These are phyloP conservation scores for Achaetomium macrosporum DNA, from an alignment of 2,329 filamentous ascomycete species.

Conservation along the genomic window DNA sequence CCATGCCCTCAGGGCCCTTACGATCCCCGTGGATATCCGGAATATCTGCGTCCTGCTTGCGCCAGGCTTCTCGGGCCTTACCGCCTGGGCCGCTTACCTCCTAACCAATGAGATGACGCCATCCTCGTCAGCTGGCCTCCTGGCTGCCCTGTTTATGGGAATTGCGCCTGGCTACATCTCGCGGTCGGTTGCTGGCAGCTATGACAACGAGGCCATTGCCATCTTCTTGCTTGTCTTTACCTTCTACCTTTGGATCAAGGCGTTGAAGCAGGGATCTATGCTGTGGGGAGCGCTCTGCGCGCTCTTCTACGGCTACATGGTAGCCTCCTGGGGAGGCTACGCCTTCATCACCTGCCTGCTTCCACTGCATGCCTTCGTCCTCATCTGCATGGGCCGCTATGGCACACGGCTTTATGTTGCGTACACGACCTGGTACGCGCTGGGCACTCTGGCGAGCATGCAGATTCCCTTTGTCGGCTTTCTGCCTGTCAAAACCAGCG, in stretches of 20 bases:
- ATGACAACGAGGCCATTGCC: constrained; percentile 98
- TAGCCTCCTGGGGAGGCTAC: constrained; percentile 98
- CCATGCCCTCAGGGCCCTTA: constrained; percentile 81
- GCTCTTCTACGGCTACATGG: constrained; percentile 99
- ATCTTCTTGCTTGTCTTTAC: constrained; percentile 98
- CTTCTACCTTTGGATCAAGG: constrained; percentile 99
- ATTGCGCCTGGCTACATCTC: constrained; percentile 98
- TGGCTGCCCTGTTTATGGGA: constrained; percentile 94
- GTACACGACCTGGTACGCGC: constrained; percentile 96
- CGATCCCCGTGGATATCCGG: constrained; percentile 92
- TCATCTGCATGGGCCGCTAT: constrained; percentile 95
- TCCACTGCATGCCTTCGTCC: constrained; percentile 85
- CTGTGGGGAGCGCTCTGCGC: constrained; percentile 94
- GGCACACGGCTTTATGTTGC: constrained; percentile 91
- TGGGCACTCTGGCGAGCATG: constrained; percentile 96
- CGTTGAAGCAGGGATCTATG: constrained; percentile 90
- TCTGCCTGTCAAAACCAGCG: constrained; percentile 89
- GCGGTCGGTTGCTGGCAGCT: constrained; percentile 92
- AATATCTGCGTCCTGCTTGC: constrained; percentile 98
- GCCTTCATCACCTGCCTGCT: constrained; percentile 98
- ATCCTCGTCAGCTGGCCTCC: constrained; percentile 89
- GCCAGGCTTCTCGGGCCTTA: constrained; percentile 88
- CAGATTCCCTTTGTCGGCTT: constrained; percentile 99
- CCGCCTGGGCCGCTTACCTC: constrained; percentile 87
- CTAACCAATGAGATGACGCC: constrained; percentile 95